A percentile compares a stretch with the other conserved stretches of the same genome.
phyloP scores from a whole-genome alignment of 2,329 filamentous ascomycete species.

The Chrysoporthe deuterocubensis region DNA sequence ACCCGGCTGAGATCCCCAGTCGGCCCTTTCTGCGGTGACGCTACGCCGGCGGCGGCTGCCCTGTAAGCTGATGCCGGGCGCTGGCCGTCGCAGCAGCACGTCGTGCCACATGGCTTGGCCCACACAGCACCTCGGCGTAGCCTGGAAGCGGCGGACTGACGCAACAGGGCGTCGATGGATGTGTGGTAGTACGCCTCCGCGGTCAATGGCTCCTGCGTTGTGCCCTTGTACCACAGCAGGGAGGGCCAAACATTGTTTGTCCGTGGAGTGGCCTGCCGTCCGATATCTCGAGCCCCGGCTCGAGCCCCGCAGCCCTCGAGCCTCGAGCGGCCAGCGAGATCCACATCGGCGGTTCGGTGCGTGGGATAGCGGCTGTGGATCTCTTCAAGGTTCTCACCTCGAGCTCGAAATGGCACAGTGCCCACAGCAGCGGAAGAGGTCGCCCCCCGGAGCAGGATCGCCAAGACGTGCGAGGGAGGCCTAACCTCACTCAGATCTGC shows the following conservation, averaged over 20 bases:
- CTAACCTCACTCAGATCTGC: neutral
- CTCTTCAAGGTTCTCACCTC: neutral
- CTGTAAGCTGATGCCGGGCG: conserved; percentile 19
- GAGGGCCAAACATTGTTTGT: conserved; percentile 4
- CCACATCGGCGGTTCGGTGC: conserved; percentile 17
- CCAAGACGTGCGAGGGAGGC: neutral
- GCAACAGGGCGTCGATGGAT: neutral
- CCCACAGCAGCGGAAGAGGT: neutral
- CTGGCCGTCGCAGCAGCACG: neutral
- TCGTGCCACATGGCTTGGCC: neutral
- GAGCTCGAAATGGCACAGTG: neutral
- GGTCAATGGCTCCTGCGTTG: neutral
- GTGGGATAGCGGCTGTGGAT: conserved; percentile 6
- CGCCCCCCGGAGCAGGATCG: neutral
- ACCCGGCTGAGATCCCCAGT: conserved; percentile 10
- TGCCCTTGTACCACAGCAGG: neutral
- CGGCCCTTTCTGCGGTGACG: conserved; percentile 16
- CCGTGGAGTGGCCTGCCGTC: conserved; percentile 1
- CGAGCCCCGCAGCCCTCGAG: conserved; percentile 3
- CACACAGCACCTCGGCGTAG: neutral
- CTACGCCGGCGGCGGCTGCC: conserved; percentile 10
- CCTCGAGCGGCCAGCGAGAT: neutral
- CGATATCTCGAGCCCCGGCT: conserved; percentile 1
- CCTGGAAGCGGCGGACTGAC: too few species aligned
- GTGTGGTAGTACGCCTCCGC: conserved; percentile 10